Percentiles rank a stretch among this genome's conserved stretches.
These are phyloP conservation scores for Aechmea fasciata DNA, from an alignment of 176 grass and related monocot genomes.

Conservation along the genomic window DNA sequence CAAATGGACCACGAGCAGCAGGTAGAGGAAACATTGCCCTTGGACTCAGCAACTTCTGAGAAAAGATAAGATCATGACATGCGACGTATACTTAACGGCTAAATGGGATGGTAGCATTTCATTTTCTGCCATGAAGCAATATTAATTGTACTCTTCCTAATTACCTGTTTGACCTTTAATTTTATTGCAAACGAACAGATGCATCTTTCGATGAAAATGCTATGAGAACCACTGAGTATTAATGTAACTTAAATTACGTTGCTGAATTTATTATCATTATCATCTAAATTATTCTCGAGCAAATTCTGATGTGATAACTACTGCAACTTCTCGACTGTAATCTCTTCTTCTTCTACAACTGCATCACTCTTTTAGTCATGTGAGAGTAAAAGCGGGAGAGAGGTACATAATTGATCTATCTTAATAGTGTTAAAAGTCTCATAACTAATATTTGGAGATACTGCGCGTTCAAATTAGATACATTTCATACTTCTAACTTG, in stretches of 20 bases:
- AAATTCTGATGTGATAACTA: constrained; percentile 4
- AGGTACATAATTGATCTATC: too few relatives aligned
- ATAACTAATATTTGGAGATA: too few relatives aligned
- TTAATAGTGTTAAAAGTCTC: too few relatives aligned
- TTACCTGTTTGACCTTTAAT: neutral
- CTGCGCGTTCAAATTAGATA: too few relatives aligned
- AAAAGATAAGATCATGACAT: neutral
- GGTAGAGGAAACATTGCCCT: neutral
- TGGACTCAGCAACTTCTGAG: neutral
- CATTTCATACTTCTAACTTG: too few relatives aligned
- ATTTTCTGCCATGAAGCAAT: constrained; percentile 15
- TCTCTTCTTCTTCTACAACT: too few relatives aligned
- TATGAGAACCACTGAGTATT: constrained; percentile 7
- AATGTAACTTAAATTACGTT: neutral
- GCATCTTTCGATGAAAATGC: constrained; percentile 16
- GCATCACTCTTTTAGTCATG: too few relatives aligned
- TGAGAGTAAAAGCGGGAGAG: too few relatives aligned
- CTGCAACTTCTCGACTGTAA: too few relatives aligned
- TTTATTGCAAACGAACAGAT: constrained; percentile 2
- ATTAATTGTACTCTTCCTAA: neutral
- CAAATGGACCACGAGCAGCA: too few relatives aligned
- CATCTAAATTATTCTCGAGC: neutral
- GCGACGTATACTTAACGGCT: neutral
- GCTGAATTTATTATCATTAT: neutral
- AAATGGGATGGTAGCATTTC: constrained; percentile 11